These are phyloP conservation scores for Posidonia australis DNA, from an alignment of 106 monocot species.

Conservation along the genomic window DNA sequence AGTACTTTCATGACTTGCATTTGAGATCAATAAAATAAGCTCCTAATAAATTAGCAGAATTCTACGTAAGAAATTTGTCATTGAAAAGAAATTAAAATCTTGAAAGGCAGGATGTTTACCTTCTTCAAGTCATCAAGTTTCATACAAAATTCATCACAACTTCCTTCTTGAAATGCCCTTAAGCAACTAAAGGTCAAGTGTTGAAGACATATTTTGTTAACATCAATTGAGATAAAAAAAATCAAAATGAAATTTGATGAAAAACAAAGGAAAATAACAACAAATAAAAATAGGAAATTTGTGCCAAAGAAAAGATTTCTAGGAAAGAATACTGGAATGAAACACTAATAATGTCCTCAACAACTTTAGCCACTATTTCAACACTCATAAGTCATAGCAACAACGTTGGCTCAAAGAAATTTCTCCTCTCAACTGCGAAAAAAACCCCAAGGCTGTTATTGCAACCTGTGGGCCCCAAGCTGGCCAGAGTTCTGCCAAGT, in stretches of 20 bases:
- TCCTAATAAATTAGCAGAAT: neutral
- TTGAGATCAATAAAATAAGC: slow-evolving; percentile 16
- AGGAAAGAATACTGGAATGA: too few species aligned
- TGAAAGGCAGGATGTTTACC: slow-evolving; percentile 19
- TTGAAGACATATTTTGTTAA: neutral
- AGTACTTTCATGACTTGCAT: slow-evolving; percentile 77
- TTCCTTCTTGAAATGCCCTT: slow-evolving; percentile 85
- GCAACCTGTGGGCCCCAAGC: too few species aligned
- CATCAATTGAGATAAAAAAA: neutral
- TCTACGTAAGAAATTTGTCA: neutral
- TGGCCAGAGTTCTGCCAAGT: too few species aligned
- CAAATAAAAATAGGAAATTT: too few species aligned
- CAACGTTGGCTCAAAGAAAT: too few species aligned
- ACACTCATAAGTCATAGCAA: too few species aligned
- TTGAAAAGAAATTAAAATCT: neutral
- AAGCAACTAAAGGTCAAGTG: slow-evolving; percentile 57
- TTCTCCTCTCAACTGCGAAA: too few species aligned
- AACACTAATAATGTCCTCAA: too few species aligned
- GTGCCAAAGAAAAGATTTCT: too few species aligned
- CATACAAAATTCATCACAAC: slow-evolving; percentile 40
- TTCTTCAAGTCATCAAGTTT: slow-evolving; percentile 61
- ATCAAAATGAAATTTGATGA: neutral
- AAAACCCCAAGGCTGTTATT: too few species aligned
- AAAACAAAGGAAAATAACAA: neutral
- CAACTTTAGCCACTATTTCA: too few species aligned